Conservation (phyloP, 2,329 filamentous ascomycete genomes). For the Diaporthe sp. region DNA sequence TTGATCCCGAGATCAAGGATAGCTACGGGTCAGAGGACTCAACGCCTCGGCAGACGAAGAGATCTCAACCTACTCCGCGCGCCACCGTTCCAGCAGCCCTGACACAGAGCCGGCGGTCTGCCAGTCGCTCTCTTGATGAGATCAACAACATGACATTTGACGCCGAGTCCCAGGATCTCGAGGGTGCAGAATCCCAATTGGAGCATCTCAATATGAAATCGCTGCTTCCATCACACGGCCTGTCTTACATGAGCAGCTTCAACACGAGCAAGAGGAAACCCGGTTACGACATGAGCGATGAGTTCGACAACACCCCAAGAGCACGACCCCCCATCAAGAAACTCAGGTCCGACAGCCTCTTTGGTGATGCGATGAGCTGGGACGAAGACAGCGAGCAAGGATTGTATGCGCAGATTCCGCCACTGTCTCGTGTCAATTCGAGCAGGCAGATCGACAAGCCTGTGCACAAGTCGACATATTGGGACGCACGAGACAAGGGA, state of each 20-base stretch:
- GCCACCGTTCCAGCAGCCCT: conserved; percentile 46
- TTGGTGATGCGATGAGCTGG: conserved; percentile 50
- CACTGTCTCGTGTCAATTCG: conserved; percentile 62
- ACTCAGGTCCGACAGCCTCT: conserved; percentile 64
- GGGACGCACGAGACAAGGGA: conserved; percentile 65
- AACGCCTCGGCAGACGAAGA: conserved; percentile 40
- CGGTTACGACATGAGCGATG: conserved; percentile 64
- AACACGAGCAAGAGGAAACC: conserved; percentile 70
- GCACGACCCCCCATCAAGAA: conserved; percentile 67
- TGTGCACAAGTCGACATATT: conserved; percentile 69
- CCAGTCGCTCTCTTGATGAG: conserved; percentile 61
- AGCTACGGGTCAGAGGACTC: conserved; percentile 62
- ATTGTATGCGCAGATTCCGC: conserved; percentile 63
- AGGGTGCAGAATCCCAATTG: conserved; percentile 61
- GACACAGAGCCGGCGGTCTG: conserved; percentile 41
- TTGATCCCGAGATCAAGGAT: conserved; percentile 59
- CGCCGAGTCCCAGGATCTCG: conserved; percentile 69
- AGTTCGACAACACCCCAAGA: conserved; percentile 55
- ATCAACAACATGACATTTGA: conserved; percentile 66
- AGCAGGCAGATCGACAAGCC: conserved; percentile 71
- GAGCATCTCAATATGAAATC: conserved; percentile 60
- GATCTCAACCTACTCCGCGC: conserved; percentile 42
- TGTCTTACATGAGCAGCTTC: conserved; percentile 49
- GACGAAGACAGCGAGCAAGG: conserved; percentile 46
- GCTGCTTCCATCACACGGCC: conserved; percentile 42